Evolutionary conservation across 176 grass and related monocot genomes (phyloP), one percentile per base, ranked within the genome.

Genomic region (Musa acuminata): DNA sequence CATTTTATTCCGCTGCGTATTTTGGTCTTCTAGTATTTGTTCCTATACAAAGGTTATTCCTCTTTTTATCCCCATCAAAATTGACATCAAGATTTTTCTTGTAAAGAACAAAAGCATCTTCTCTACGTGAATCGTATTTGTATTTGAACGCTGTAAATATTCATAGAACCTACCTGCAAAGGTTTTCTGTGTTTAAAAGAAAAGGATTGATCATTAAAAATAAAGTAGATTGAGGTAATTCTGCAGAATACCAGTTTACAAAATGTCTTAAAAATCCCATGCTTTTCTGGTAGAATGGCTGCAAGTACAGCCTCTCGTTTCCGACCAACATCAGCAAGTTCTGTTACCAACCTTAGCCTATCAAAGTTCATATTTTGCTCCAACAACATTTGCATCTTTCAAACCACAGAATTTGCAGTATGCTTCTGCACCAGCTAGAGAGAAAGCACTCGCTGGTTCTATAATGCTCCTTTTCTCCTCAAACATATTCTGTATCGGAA

Each of bases 71-170:
- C n/a, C n/a, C n/a, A n/a, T n/a, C n/a, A 35, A 35, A 35, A 35
- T 35, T 35, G 78, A 26, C 29, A 22, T 69, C 48, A 11, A 35
- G 29, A 35, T 35, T 35, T 35, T 48, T 64, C 49, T 90, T 94
- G 76, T 99, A 94, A 53, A 94, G 80, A 84, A 98, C 84, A 93
- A 98, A 90, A 71, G 88, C 90, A 85, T 83, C 78, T 81, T 89
- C 83, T 85, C 81, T 72, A 69, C 77, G 69, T 29, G 82, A 85
- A 85, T 91, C 90, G 52, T 98, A 98, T 94, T 88, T 91, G 82
- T 94, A 94, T 71, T 94, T 99, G 76, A 99, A 99, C 82, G 94
- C 95, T 16, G 95, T 94, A 26, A 71, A 99, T 99, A 83, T 99
- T 99, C 90, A 99, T 94, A 75, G 73, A 69, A 8, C 90, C 90